These are phyloP conservation scores for Pyrenophora graminea DNA, from an alignment of 2,329 filamentous ascomycete species.

Conservation along the genomic window DNA sequence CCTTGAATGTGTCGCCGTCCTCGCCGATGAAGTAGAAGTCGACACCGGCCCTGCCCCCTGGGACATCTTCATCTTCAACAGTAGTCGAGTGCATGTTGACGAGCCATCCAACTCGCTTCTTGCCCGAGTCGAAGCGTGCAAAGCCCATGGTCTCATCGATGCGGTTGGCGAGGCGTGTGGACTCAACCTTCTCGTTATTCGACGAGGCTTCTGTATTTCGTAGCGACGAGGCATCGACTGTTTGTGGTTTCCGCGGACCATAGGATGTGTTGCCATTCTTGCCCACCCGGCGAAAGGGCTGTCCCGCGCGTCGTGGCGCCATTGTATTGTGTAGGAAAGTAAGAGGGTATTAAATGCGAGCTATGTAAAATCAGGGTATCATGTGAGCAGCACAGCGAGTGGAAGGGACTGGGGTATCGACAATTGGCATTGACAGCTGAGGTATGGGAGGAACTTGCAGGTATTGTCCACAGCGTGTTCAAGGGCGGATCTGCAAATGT, in stretches of 20 bases:
- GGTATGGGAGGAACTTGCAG: slow-evolving; percentile 6
- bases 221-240: slow-evolving; percentile 75
- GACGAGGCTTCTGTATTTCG: slow-evolving; percentile 83
- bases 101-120: slow-evolving; percentile 87
- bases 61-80: slow-evolving; percentile 80
- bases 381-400: slow-evolving; percentile 29
- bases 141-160: slow-evolving; percentile 98
- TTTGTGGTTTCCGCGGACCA: slow-evolving; percentile 67
- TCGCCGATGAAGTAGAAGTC: slow-evolving; percentile 89
- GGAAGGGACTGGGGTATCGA: slow-evolving; percentile 22
- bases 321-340: slow-evolving; percentile 39
- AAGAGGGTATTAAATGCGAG: slow-evolving; percentile 29
- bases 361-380: slow-evolving; percentile 37
- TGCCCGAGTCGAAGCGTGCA: slow-evolving; percentile 83
- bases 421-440: slow-evolving; percentile 12
- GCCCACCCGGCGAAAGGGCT: slow-evolving; percentile 50
- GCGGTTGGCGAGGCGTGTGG: slow-evolving; percentile 76
- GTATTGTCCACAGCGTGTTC: not conserved
- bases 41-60: slow-evolving; percentile 83
- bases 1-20: slow-evolving; percentile 89
- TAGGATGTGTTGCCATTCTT: slow-evolving; percentile 49
- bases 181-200: slow-evolving; percentile 89
- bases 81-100: slow-evolving; percentile 92
- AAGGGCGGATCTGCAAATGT: slow-evolving; percentile 19
- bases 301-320: slow-evolving; percentile 50